Conservation (phyloP, 2,329 filamentous ascomycete genomes). For the Huntiella omanensis region DNA sequence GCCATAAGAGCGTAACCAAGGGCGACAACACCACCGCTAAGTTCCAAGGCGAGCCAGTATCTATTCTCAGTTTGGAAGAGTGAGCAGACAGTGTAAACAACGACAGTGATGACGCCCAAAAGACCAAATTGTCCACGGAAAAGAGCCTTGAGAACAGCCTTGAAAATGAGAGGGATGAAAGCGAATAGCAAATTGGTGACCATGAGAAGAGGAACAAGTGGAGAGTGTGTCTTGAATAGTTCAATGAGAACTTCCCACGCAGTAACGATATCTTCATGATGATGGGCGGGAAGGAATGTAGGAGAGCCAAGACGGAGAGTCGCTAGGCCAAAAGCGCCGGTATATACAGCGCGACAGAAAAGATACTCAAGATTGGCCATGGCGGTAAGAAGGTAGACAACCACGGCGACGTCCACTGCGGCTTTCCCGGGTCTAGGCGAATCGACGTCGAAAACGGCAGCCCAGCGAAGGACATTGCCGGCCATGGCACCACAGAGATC, state of each 20-base stretch:
- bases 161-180: slow-evolving; percentile 10
- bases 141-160: not conserved
- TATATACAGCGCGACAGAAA: slow-evolving; percentile 7
- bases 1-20: slow-evolving; percentile 16
- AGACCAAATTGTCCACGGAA: slow-evolving; percentile 6
- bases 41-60: slow-evolving; percentile 22
- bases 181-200: slow-evolving; percentile 13
- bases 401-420: slow-evolving; percentile 8
- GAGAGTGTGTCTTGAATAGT: slow-evolving; percentile 10
- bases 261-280: slow-evolving; percentile 6
- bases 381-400: slow-evolving; percentile 9
- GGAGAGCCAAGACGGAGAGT: slow-evolving; percentile 8
- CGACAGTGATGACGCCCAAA: slow-evolving; percentile 12
- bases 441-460: slow-evolving; percentile 10
- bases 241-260: slow-evolving; percentile 6
- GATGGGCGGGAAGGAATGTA: slow-evolving; percentile 5
- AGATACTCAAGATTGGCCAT: slow-evolving; percentile 11
- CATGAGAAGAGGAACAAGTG: slow-evolving; percentile 12
- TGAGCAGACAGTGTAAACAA: slow-evolving; percentile 18
- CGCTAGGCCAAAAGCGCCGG: slow-evolving; percentile 7
- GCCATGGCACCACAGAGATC: slow-evolving; percentile 8
- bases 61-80: slow-evolving; percentile 13
- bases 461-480: slow-evolving; percentile 9
- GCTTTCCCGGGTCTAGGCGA: slow-evolving; percentile 8
- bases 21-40: slow-evolving; percentile 18